A percentile compares a stretch with the other conserved stretches of the same genome.
Evolutionary conservation across 441 rosid genomes (phyloP).

Genomic region (Erodium texanum): DNA sequence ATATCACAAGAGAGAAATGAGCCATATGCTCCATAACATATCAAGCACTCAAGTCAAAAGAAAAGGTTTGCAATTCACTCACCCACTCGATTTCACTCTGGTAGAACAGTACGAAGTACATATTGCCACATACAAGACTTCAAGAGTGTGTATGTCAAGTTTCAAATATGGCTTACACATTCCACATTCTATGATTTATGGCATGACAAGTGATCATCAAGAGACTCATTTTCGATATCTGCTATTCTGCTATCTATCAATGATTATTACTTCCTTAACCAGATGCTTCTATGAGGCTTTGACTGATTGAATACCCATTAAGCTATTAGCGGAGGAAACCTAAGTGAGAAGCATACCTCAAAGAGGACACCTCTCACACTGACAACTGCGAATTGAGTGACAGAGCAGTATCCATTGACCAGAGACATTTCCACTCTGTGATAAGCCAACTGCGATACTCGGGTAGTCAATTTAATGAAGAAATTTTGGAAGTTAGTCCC

Average conservation of each 20-base stretch:
- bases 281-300: conserved; percentile 12
- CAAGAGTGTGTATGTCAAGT: neutral
- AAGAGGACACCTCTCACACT: conserved; percentile 47
- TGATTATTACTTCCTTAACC: neutral
- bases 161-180: neutral
- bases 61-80: neutral
- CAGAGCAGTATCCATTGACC: conserved; percentile 26
- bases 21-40: neutral
- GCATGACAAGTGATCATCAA: neutral
- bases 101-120: neutral
- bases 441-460: conserved; percentile 35
- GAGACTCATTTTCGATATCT: neutral
- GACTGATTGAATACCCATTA: conserved; percentile 22
- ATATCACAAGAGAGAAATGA: neutral
- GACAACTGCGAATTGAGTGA: conserved; percentile 21
- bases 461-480: conserved; percentile 25
- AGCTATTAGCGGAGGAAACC: conserved; percentile 28
- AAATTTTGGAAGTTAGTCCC: conserved; percentile 26
- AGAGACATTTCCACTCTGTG: conserved; percentile 31
- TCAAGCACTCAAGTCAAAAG: neutral
- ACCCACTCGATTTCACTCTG: neutral
- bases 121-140: neutral
- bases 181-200: neutral
- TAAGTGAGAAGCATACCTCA: conserved; percentile 52
- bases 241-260: conserved; percentile 1